phyloP scores from a whole-genome alignment of 1,284 basidiomycete species.

The Ceratorhiza oryzae-sativae region DNA sequence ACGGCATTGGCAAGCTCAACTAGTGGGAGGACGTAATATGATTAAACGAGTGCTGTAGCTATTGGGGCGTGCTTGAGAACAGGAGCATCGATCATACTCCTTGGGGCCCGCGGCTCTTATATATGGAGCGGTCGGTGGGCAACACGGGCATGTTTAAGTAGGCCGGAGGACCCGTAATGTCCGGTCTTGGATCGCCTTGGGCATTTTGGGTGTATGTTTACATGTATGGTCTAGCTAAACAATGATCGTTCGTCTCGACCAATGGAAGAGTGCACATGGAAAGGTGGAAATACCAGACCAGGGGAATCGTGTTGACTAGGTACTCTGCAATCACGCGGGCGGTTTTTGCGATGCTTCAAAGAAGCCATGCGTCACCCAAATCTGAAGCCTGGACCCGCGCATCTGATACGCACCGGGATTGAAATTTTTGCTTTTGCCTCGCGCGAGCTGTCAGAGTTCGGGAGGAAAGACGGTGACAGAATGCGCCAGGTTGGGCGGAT shows the following conservation, averaged over 20 bases:
- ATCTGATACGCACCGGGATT: slow-evolving; percentile 16
- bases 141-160: slow-evolving; percentile 12
- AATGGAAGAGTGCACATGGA: slow-evolving; percentile 16
- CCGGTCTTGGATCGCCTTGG: slow-evolving; percentile 16
- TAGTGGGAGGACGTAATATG: slow-evolving; percentile 2
- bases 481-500: background rate
- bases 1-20: slow-evolving; percentile 27
- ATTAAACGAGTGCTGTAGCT: slow-evolving; percentile 26
- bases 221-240: slow-evolving; percentile 11
- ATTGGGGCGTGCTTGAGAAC: slow-evolving; percentile 9
- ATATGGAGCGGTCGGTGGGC: slow-evolving; percentile 23
- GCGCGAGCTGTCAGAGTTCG: slow-evolving; percentile 28
- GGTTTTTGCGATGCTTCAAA: slow-evolving; percentile 11
- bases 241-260: slow-evolving; percentile 7
- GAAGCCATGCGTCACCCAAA: background rate
- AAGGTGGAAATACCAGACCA: slow-evolving; percentile 18
- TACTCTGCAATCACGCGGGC: background rate
- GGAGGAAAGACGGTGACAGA: background rate
- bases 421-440: slow-evolving; percentile 30
- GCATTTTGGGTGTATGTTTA: slow-evolving; percentile 1
- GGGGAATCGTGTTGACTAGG: background rate
- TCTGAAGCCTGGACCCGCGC: slow-evolving; percentile 19
- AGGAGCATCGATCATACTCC: slow-evolving; percentile 19
- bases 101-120: slow-evolving; percentile 16
- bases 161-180: slow-evolving; percentile 18